A percentile compares a stretch with the other conserved stretches of the same genome.
Conservation (phyloP, 257 asterid species). For the Sherardia arvensis region DNA sequence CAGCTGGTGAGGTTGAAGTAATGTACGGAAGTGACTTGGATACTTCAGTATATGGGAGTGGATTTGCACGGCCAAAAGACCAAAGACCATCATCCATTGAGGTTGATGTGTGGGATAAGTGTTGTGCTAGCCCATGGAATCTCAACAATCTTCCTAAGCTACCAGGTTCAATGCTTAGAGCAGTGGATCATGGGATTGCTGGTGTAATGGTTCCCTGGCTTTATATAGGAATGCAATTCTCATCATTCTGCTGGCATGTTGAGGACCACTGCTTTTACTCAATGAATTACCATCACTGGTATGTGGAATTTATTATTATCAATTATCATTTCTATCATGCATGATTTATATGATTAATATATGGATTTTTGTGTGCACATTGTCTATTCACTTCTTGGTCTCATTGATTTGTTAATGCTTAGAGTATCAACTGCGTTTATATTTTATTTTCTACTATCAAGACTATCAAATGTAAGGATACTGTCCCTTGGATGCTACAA, state of each 20-base stretch:
- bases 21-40: constrained; percentile 96
- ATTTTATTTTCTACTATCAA: background rate
- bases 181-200: constrained; percentile 83
- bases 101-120: constrained; percentile 65
- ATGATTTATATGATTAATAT: background rate
- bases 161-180: constrained; percentile 80
- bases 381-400: background rate
- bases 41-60: constrained; percentile 85
- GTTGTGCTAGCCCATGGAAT: constrained; percentile 84
- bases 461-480: background rate
- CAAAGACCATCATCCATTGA: constrained; percentile 44
- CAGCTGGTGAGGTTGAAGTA: constrained; percentile 80
- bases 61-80: constrained; percentile 65
- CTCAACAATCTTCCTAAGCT: constrained; percentile 88
- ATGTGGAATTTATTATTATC: constrained; percentile 37
- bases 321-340: background rate
- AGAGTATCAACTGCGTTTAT: background rate
- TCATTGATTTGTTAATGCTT: background rate
- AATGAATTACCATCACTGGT: constrained; percentile 97
- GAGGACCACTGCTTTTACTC: constrained; percentile 98
- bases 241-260: constrained; percentile 97
- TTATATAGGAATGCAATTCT: constrained; percentile 86
- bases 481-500: background rate
- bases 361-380: background rate
- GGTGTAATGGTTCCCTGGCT: constrained; percentile 99